phyloP scores from a whole-genome alignment of 2,329 filamentous ascomycete species.

The Calonectria hongkongensis region DNA sequence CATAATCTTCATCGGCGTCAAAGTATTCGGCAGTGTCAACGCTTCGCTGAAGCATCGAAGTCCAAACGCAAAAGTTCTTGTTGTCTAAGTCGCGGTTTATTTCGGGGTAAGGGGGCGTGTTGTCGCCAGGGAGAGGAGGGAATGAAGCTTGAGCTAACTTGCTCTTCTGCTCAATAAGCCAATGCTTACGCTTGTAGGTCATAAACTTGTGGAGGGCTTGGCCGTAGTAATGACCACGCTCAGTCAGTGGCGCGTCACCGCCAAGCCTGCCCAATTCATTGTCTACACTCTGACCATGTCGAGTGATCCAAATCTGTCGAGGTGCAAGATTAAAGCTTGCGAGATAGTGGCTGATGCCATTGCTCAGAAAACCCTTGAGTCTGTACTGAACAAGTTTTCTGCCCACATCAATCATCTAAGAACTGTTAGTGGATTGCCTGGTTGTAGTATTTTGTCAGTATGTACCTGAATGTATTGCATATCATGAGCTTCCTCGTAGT shows the following conservation, averaged over 20 bases:
- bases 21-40: conserved; percentile 93
- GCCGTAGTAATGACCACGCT: conserved; percentile 87
- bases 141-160: conserved; percentile 86
- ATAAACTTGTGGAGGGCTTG: conserved; percentile 89
- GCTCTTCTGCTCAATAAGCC: conserved; percentile 88
- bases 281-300: conserved; percentile 93
- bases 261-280: conserved; percentile 93
- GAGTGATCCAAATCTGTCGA: conserved; percentile 97
- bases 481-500: conserved; percentile 91
- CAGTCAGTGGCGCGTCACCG: conserved; percentile 89
- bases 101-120: conserved; percentile 95
- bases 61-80: conserved; percentile 99
- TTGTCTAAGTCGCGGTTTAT: conserved; percentile 80
- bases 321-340: conserved; percentile 98
- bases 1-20: conserved; percentile 92
- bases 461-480: conserved; percentile 91
- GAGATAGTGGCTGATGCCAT: conserved; percentile 94
- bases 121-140: conserved; percentile 92
- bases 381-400: conserved; percentile 94
- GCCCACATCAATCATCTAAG: conserved; percentile 94
- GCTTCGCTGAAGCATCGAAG: conserved; percentile 94
- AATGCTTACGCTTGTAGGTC: conserved; percentile 84
- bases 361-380: conserved; percentile 92
- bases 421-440: conserved; percentile 51
- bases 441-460: not conserved